Conservation (phyloP, 441 rosid species). For the Cnidoscolus chayamansa region DNA sequence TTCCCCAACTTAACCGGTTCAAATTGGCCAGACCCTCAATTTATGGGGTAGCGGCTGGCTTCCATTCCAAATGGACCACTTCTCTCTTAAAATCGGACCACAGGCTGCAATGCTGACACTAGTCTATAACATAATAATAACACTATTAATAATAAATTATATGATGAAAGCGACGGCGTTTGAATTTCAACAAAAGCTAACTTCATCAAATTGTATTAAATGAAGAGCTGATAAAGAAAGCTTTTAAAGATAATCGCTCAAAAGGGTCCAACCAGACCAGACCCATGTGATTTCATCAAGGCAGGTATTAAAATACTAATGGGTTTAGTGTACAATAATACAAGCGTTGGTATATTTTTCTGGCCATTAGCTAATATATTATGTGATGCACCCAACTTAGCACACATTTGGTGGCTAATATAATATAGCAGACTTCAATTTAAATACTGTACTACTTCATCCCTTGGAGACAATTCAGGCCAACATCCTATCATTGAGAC, state of each 20-base stretch:
- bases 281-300: constrained; percentile 62
- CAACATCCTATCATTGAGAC: constrained; percentile 28
- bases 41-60: not conserved
- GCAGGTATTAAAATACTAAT: constrained; percentile 18
- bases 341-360: constrained; percentile 14
- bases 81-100: constrained; percentile 13
- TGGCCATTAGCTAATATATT: not conserved
- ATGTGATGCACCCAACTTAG: constrained; percentile 20
- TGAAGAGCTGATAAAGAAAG: constrained; percentile 28
- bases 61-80: constrained; percentile 20
- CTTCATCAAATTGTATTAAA: constrained; percentile 1
- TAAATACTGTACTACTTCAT: constrained; percentile 12
- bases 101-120: not conserved
- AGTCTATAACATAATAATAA: too few relatives aligned
- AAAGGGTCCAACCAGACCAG: constrained; percentile 43
- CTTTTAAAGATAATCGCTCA: constrained; percentile 27
- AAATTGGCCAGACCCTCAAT: too few relatives aligned
- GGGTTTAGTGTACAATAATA: constrained; percentile 30
- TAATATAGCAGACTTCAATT: not conserved
- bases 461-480: constrained; percentile 27
- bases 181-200: constrained; percentile 17
- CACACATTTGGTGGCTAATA: constrained; percentile 23
- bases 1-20: too few relatives aligned
- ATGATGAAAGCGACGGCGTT: not conserved
- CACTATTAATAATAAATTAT: too few relatives aligned